Evolutionary conservation across 1,284 basidiomycete species (phyloP).

Genomic region (Athelia psychrophila): DNA sequence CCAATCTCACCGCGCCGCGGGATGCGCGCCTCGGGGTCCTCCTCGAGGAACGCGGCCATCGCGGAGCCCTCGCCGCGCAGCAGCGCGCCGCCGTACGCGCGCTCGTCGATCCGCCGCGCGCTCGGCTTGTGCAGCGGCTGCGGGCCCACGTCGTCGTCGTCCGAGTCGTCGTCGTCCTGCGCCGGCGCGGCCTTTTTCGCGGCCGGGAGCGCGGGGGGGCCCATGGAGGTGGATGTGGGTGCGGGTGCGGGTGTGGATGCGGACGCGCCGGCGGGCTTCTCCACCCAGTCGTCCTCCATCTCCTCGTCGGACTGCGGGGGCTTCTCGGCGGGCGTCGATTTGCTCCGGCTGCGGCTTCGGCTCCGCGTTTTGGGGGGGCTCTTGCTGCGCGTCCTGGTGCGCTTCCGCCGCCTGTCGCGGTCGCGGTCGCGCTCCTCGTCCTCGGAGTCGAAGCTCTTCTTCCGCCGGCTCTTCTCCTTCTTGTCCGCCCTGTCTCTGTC

Average conservation of each 20-base stretch:
- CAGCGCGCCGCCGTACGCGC: constrained; percentile 81
- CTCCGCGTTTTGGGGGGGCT: constrained; percentile 24
- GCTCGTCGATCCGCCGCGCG: constrained; percentile 65
- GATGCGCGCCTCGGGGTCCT: constrained; percentile 87
- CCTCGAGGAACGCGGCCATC: constrained; percentile 93
- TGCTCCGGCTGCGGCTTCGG: constrained; percentile 30
- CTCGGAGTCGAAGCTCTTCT: constrained; percentile 37
- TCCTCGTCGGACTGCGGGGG: constrained; percentile 26
- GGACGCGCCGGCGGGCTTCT: constrained; percentile 43
- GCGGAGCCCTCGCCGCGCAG: constrained; percentile 94
- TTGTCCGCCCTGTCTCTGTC: constrained; percentile 38
- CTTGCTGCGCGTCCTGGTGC: constrained; percentile 18
- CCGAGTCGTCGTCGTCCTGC: constrained; percentile 40
- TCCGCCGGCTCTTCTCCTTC: constrained; percentile 35
- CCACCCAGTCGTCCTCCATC: constrained; percentile 68
- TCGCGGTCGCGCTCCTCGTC: constrained; percentile 30
- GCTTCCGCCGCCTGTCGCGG: constrained; percentile 19
- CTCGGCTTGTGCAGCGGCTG: constrained; percentile 45
- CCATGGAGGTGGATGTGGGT: constrained; percentile 14
- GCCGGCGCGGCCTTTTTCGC: constrained; percentile 12
- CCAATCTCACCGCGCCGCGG: constrained; percentile 99
- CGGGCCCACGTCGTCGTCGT: constrained; percentile 56
- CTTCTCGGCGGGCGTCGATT: constrained; percentile 17
- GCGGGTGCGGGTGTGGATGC: constrained; percentile 16
- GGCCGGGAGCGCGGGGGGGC: constrained; percentile 25